Evolutionary conservation across 2,329 filamentous ascomycete species (phyloP), one percentile per base, ranked within the genome.

Genomic region (Tricladium varicosporioides): DNA sequence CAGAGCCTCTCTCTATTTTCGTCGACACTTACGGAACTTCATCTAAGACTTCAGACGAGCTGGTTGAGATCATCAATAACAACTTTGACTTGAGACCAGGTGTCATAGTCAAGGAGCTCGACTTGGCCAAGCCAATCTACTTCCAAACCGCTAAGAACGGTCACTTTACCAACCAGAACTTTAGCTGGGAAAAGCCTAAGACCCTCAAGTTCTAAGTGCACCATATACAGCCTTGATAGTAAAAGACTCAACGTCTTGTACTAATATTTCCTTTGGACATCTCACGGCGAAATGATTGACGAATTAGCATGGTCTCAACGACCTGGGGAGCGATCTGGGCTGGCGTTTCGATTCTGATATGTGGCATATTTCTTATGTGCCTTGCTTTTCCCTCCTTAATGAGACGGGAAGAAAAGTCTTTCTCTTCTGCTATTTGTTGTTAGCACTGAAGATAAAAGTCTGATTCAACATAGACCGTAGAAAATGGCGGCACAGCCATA

Each of bases 141-240:
- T 86, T 86, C 84, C 85, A 93, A 82, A 99, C 94, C 58, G 94
- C 94, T 79, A 97, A 97, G 90, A 97, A 97, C 81, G 94, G 94
- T 70, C 94, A 99, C 86, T 99, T 99, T 80, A 96, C 92, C 78
- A 94, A 97, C 89, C 94, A 96, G 85, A 81, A 77, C 77, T 99
- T 99, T 85, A 86, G 81, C 78, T 99, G 94, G 94, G 94, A 99
- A 87, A 85, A 97, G 86, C 93, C 94, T 73, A 97, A 96, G 90
- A 71, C 82, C 68, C 90, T 99, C 73, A 92, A 89, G 79, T 88
- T 91, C 78, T 97, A 96, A 85, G 75, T 70, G 66, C 62, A 40
- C 18, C 18, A 14, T 33, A 51, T 48, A 60, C 52, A 62, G 56
- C 59, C 56, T 61, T 60, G 56, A 67, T 54, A 58, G 61, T 63